Conservation (phyloP, 352 stramenopile genomes). For the Pythium aristosporum region DNA sequence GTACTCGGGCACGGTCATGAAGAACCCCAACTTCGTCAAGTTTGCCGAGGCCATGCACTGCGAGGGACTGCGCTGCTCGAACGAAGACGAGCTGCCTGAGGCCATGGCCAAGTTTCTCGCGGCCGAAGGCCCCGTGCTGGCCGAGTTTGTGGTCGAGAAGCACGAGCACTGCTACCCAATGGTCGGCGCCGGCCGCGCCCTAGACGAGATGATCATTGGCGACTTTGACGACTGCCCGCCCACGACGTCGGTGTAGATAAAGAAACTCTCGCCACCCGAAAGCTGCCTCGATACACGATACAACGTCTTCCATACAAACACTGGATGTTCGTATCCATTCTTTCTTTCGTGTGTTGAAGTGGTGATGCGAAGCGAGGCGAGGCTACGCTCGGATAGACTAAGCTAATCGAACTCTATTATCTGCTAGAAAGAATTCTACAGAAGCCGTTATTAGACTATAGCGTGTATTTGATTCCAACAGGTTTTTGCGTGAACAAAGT, state of each 20-base stretch:
- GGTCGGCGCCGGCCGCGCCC: slow-evolving; percentile 88
- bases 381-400: no score
- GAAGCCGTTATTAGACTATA: no score
- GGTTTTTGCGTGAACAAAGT: no score
- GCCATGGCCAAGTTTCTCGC: slow-evolving; percentile 93
- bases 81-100: slow-evolving; percentile 87
- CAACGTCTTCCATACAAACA: no score
- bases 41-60: slow-evolving; percentile 94
- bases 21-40: slow-evolving; percentile 93
- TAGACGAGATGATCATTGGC: slow-evolving; percentile 96
- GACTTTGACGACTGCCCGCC: slow-evolving; percentile 92
- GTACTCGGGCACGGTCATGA: slow-evolving; percentile 89
- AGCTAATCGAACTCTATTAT: no score
- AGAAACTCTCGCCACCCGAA: no score
- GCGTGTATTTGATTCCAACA: no score
- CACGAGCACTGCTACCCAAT: slow-evolving; percentile 95
- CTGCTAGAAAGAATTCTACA: no score
- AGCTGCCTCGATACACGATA: no score
- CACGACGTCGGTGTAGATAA: slow-evolving; percentile 87
- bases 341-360: no score
- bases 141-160: slow-evolving; percentile 94
- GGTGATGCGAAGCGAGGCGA: no score
- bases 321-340: no score
- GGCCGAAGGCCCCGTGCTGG: slow-evolving; percentile 92
- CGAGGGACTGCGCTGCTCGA: slow-evolving; percentile 87